Conservation (phyloP, 1,284 basidiomycete species). For the Trichosporon faecale region DNA sequence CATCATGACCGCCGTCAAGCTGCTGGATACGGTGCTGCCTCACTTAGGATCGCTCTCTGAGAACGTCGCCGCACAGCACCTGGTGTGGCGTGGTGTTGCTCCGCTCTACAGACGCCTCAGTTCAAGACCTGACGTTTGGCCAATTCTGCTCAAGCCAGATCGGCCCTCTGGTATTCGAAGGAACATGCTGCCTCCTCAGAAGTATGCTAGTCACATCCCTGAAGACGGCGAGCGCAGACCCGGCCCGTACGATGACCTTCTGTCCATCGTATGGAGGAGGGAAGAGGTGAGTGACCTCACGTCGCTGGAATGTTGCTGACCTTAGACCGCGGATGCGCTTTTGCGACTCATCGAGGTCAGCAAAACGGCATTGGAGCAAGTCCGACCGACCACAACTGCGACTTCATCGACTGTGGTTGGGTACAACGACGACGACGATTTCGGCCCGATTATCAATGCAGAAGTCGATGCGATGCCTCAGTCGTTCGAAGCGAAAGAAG, state of each 20-base stretch:
- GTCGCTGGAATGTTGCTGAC: neutral
- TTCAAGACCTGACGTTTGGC: conserved; percentile 53
- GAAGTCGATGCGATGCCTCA: conserved; percentile 41
- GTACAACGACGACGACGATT: conserved; percentile 61
- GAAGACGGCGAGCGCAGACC: conserved; percentile 3
- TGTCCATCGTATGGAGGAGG: conserved; percentile 58
- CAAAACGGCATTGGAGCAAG: conserved; percentile 5
- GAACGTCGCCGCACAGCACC: conserved; percentile 29
- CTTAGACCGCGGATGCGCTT: conserved; percentile 12
- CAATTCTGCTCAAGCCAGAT: conserved; percentile 63
- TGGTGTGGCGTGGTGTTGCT: conserved; percentile 64
- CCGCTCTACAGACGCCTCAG: conserved; percentile 56
- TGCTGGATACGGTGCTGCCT: conserved; percentile 27
- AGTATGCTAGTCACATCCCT: conserved; percentile 16
- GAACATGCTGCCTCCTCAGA: conserved; percentile 53
- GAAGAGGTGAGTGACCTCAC: conserved; percentile 57
- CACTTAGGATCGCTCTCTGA: conserved; percentile 20
- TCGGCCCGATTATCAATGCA: conserved; percentile 60
- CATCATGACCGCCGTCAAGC: conserved; percentile 18
- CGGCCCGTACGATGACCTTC: neutral
- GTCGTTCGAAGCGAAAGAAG: conserved; percentile 38
- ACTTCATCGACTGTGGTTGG: neutral
- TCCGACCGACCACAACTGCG: neutral
- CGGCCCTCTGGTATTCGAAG: conserved; percentile 64
- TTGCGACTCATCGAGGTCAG: conserved; percentile 25